phyloP scores from a whole-genome alignment of 202 grass and related monocot genomes.

The Panicum virgatum region DNA sequence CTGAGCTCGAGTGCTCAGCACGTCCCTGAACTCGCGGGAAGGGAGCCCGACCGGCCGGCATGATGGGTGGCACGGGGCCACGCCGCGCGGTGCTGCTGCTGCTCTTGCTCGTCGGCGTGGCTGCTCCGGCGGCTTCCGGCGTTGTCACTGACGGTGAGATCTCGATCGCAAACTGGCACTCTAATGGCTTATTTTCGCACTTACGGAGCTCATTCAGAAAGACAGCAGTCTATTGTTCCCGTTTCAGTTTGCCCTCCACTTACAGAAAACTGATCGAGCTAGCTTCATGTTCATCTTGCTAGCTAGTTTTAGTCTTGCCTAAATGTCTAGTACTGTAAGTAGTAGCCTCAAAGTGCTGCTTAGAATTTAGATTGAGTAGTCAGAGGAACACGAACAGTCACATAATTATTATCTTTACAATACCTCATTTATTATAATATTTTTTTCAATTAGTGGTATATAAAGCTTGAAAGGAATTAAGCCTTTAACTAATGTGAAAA shows the following conservation, averaged over 20 bases:
- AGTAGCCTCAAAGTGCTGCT: too few species aligned
- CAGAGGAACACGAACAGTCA: neutral
- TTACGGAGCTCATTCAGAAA: neutral
- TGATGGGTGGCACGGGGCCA: neutral
- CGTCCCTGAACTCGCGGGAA: neutral
- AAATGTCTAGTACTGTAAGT: neutral
- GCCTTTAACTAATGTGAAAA: neutral
- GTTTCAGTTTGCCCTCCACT: neutral
- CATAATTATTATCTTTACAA: neutral
- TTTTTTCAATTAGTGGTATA: neutral
- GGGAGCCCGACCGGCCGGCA: neutral
- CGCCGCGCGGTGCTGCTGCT: neutral
- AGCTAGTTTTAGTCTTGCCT: neutral
- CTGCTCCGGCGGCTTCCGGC: conserved; percentile 22
- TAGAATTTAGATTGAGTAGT: neutral
- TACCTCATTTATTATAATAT: neutral
- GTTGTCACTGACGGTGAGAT: conserved; percentile 53
- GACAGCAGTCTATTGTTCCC: neutral
- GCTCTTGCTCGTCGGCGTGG: conserved; percentile 37
- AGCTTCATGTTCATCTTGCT: too few species aligned
- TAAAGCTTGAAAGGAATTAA: too few species aligned
- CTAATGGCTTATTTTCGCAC: neutral
- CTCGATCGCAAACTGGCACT: neutral
- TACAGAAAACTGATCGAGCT: too few species aligned
- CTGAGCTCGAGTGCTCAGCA: neutral